Conservation (phyloP, 192 early-diverging fungal genomes). For the Rhizophagus clarus region DNA sequence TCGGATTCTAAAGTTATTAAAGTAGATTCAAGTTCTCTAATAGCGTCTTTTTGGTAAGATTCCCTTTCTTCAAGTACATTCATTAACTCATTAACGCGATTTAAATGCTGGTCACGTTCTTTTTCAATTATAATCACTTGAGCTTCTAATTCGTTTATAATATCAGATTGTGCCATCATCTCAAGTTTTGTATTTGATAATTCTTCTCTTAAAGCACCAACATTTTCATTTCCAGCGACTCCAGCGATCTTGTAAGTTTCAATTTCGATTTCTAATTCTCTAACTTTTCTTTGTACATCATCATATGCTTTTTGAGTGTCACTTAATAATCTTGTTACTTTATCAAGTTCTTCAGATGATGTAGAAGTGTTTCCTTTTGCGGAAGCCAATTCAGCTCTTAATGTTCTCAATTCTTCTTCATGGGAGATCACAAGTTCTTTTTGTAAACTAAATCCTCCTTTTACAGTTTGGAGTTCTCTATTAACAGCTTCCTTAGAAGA, state of each 20-base stretch:
- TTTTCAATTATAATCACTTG: slow-evolving; percentile 21
- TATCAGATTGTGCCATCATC: slow-evolving; percentile 19
- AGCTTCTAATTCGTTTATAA: slow-evolving; percentile 18
- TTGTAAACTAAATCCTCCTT: slow-evolving; percentile 21
- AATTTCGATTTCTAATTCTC: slow-evolving; percentile 24
- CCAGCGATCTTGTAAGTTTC: slow-evolving; percentile 22
- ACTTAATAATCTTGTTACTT: slow-evolving; percentile 7
- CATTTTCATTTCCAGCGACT: slow-evolving; percentile 7
- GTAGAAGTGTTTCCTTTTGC: neutral
- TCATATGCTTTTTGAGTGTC: slow-evolving; percentile 17
- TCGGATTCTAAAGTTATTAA: slow-evolving; percentile 17
- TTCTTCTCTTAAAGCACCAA: slow-evolving; percentile 12
- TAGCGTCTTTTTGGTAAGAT: slow-evolving; percentile 18
- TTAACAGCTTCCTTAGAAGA: slow-evolving; percentile 2
- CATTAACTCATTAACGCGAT: slow-evolving; percentile 16
- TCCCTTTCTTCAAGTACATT: slow-evolving; percentile 19
- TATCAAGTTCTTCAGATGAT: slow-evolving; percentile 11
- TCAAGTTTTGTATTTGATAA: slow-evolving; percentile 22
- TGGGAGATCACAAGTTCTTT: slow-evolving; percentile 15
- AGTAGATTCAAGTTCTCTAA: slow-evolving; percentile 15
- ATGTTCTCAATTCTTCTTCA: slow-evolving; percentile 13
- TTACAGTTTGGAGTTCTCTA: slow-evolving; percentile 24
- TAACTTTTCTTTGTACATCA: slow-evolving; percentile 8
- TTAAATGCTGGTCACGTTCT: slow-evolving; percentile 3
- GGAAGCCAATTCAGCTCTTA: slow-evolving; percentile 9